Base-by-base conservation (phyloP, 139 green algal genomes). In the Desmodesmus armatus region DNA sequence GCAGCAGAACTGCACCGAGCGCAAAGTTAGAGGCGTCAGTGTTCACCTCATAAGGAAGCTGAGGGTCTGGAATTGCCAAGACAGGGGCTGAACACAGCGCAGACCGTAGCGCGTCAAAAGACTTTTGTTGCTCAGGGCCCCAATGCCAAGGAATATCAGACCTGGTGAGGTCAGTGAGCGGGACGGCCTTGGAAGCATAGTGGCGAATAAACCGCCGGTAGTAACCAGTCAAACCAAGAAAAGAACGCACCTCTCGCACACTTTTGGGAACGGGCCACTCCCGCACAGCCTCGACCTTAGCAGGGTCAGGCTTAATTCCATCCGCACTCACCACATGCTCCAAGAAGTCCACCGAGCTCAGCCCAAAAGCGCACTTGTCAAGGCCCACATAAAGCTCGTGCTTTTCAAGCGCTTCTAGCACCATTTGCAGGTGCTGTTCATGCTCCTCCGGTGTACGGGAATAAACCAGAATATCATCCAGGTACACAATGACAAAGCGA, bases 401-500 rank as follows among this genome's bases (percentile, higher is more conserved):
- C 1, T 89, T 51, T 9, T 79, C 43, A 15, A 95, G 69, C 1
- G 82, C 27, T 0, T 85, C 40, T 0, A 94, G 44, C 1, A 93
- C 88, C 4, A 53, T 55, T 21, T 65, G 21, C 17, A 93, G 40
- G 62, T 94, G 88, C 7, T 78, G 3, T 40, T 73, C 0, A 81
- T 94, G 91, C 41, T 92, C 85, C 17, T 88, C 81, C 29, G 19
- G 27, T 25, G 25, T 88, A 21, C 78, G 55, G n/a, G 63, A 87
- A 53, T 84, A 92, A 13, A 93, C 90, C 27, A 92, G 63, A 1
- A 93, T 90, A 37, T 95, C 89, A 76, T 94, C 89, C 4, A 95
- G 71, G 40, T 92, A 94, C 37, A 93, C 77, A 21, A 90, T 37
- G 1, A 95, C 84, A 63, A 89, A 94, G 5, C 76, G 33, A 74